phyloP scores from a whole-genome alignment of 352 stramenopile genomes.

The Aphanomyces astaci region DNA sequence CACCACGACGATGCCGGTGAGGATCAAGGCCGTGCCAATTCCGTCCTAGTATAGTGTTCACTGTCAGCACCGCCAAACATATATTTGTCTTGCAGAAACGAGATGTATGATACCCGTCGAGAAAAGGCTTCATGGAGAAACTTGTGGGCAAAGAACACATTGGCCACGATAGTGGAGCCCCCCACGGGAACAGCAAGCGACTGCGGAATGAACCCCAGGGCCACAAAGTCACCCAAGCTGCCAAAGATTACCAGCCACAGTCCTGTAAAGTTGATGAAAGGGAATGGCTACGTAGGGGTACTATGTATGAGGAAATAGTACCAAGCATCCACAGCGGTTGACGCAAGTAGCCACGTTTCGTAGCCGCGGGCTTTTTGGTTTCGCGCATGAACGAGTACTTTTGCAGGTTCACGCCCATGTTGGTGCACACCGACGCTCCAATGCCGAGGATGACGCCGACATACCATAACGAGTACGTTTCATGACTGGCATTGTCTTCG shows the following conservation, averaged over 20 bases:
- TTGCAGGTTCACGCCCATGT: slow-evolving; percentile 83
- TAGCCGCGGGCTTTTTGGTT: slow-evolving; percentile 41
- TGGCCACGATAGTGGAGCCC: slow-evolving; percentile 74
- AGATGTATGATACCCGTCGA: slow-evolving; percentile 24
- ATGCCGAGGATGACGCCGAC: slow-evolving; percentile 71
- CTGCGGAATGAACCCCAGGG: slow-evolving; percentile 71
- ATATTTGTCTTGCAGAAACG: neutral
- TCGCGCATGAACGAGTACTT: slow-evolving; percentile 86
- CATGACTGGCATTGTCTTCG: neutral
- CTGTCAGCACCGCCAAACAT: too few species aligned
- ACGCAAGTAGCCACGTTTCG: slow-evolving; percentile 62
- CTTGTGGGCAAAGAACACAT: slow-evolving; percentile 71
- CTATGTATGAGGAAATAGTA: too few species aligned
- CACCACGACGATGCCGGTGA: slow-evolving; percentile 68
- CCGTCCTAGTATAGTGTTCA: slow-evolving; percentile 35
- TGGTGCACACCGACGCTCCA: slow-evolving; percentile 61
- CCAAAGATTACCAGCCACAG: slow-evolving; percentile 60
- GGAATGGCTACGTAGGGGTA: too few species aligned
- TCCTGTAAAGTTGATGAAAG: slow-evolving; percentile 22
- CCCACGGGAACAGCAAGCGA: slow-evolving; percentile 70
- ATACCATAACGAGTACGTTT: slow-evolving; percentile 43
- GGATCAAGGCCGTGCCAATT: slow-evolving; percentile 54
- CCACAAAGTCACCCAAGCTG: slow-evolving; percentile 65
- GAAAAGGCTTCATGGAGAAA: slow-evolving; percentile 73
- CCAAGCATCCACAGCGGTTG: slow-evolving; percentile 77